Evolutionary conservation across 2,329 filamentous ascomycete genomes (phyloP), one percentile per base, ranked within the genome.

Genomic region (Ascochyta pisi): DNA sequence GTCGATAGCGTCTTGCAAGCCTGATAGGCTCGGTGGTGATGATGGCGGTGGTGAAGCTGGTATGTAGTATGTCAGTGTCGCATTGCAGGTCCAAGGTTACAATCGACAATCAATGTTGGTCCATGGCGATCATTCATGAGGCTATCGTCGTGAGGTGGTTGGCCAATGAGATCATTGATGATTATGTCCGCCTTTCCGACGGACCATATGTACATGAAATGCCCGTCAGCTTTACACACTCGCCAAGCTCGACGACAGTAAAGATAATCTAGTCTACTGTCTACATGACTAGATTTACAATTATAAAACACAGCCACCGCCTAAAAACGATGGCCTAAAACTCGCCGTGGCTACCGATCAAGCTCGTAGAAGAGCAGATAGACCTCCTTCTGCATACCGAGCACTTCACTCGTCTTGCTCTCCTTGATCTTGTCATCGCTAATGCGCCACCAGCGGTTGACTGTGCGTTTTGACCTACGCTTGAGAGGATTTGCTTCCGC

Each of bases 391-490:
- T 97, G 92, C 92, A 97, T 96, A 7, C 87, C 86, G 54, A 99
- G 76, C 6, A 99, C 92, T 65, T 99, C 95, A 50, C 84, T 86
- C 6, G 93, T 98, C 80, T 93, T 96, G 64, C 92, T 89, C 77
- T 98, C 94, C 72, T 94, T 95, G 68, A 98, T 86, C 77, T 96
- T 96, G 64, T 99, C 95, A 73, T 99, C 95, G 63, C 93, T 97
- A 63, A 99, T 96, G 33, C 95, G 87, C 95, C 95, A 99, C 95
- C 95, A 99, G 37, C 89, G 87, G 69, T 96, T 89, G 40, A 83
- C 84, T 12, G 80, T 76, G 69, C 85, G 87, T 64, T 83, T 85
- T 13, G 66, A 57, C 57, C 84, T 86, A 64, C 85, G 87, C 61
- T 80, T 84, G 33, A 82, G 49, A 3, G 67, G 66, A 19, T 65